Base-by-base conservation (phyloP, 495 filamentous ascomycete genomes). In the Articulospora tetracladia region DNA sequence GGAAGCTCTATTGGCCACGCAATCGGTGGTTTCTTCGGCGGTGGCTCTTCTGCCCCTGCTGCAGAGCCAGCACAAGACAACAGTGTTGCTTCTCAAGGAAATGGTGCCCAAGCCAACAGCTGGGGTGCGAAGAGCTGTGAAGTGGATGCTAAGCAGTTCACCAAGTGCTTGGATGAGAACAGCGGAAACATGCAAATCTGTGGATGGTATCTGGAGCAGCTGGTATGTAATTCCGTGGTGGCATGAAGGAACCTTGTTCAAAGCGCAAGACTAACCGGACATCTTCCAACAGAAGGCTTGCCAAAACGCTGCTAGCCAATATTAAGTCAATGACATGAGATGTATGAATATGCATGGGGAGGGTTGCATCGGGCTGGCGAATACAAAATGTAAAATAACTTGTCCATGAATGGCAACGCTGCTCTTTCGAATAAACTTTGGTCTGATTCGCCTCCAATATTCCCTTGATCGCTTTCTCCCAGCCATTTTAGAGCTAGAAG, bases 161-260 rank as follows among this genome's bases (percentile, higher is more conserved):
- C 91, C 62, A 86, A 87, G 76, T 98, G 94, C 83, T 85, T 98
- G 84, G 92, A 97, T 70, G 87, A 98, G 66, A 88, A 98, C 73
- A 74, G 84, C 68, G 95, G 95, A 58, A 88, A 94, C 73, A 86
- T 98, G 87, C 86, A 89, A 72, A 96, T 96, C 68, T 98, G 94
- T 77, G 86, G 87, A 62, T 98, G 94, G 94, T 98, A 98, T 73
- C 74, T 98, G 67, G 93, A 98, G 74, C 94, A 98, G 83, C 79
- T 98, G 72, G 66, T 72, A 73, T 69, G 73, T 76, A 23, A 19
- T 54, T 17, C n/a, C 8, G 19, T 20, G 25, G 60, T 51, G 56
- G 48, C 15, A 47, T 28, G 36, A 48, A 46, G 8, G 22, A 1
- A 19, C 7, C 62, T 20, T 30, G 25, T 58, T 50, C 13, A 13